Evolutionary conservation across 163 green algal genomes (phyloP).

Genomic region (Trebouxia gelatinosa): DNA sequence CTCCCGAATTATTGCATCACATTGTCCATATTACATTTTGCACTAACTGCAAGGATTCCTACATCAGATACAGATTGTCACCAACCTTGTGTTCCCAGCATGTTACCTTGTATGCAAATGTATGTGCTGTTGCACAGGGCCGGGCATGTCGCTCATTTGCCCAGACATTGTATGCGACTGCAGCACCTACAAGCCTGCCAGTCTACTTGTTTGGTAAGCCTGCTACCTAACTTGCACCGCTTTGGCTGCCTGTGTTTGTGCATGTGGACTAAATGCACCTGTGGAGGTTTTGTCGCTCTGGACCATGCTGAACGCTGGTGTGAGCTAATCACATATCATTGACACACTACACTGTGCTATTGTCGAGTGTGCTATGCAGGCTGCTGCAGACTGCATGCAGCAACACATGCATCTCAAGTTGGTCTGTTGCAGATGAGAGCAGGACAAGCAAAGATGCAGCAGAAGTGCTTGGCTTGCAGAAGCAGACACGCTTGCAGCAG

Average conservation of each 20-base stretch:
- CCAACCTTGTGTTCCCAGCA: not conserved
- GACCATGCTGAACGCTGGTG: too few relatives aligned
- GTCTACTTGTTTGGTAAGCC: slow-evolving; percentile 1
- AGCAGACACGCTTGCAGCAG: not conserved
- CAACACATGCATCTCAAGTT: too few relatives aligned
- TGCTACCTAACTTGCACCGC: not conserved
- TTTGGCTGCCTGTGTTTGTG: too few relatives aligned
- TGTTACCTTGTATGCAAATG: too few relatives aligned
- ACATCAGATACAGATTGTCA: not conserved
- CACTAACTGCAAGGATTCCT: not conserved
- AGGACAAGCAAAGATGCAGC: slow-evolving; percentile 1
- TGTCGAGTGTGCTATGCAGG: too few relatives aligned
- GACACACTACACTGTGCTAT: too few relatives aligned
- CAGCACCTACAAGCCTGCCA: not conserved
- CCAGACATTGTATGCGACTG: slow-evolving; percentile 11
- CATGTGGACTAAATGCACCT: too few relatives aligned
- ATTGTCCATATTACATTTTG: not conserved
- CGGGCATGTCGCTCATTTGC: not conserved
- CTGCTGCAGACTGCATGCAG: too few relatives aligned
- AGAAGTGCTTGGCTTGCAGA: slow-evolving; percentile 9
- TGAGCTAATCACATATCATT: too few relatives aligned
- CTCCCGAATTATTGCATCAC: not conserved
- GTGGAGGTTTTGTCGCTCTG: too few relatives aligned
- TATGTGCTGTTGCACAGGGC: not conserved
- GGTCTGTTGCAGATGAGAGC: not conserved